Percentiles rank a stretch among this genome's conserved stretches.
These are phyloP conservation scores for Phytophthora melonis DNA, from an alignment of 352 stramenopile genomes.

Conservation along the genomic window DNA sequence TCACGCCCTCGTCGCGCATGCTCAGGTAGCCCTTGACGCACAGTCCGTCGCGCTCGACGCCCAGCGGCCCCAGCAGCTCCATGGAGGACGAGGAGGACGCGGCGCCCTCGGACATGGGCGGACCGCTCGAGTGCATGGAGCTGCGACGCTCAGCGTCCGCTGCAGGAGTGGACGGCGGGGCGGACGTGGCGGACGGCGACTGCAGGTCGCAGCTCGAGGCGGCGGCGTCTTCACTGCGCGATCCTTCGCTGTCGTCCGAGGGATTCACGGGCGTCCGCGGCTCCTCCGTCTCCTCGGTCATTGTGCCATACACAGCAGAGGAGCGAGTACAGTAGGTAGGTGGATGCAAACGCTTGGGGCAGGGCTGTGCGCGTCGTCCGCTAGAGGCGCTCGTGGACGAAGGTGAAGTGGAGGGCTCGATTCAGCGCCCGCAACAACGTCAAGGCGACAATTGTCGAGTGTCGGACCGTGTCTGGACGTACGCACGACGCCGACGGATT, in stretches of 20 bases:
- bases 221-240: slow-evolving; percentile 22
- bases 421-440: slow-evolving; percentile 17
- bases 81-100: slow-evolving; percentile 11
- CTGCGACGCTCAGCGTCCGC: slow-evolving; percentile 25
- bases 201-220: slow-evolving; percentile 17
- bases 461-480: slow-evolving; percentile 11
- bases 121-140: slow-evolving; percentile 22
- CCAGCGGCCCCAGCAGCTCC: slow-evolving; percentile 40
- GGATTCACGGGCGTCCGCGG: slow-evolving; percentile 21
- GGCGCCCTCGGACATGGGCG: slow-evolving; percentile 38
- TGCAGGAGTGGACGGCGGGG: slow-evolving; percentile 24
- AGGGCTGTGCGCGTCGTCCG: slow-evolving; percentile 12
- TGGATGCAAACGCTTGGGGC: slow-evolving; percentile 11
- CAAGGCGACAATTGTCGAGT: slow-evolving; percentile 11
- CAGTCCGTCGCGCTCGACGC: slow-evolving; percentile 70
- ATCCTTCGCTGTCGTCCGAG: slow-evolving; percentile 34
- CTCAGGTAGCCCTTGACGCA: slow-evolving; percentile 79
- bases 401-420: slow-evolving; percentile 24
- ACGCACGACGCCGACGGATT: neutral
- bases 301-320: slow-evolving; percentile 34
- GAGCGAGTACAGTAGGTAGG: too few relatives aligned
- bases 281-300: slow-evolving; percentile 32
- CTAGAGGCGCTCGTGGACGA: slow-evolving; percentile 14
- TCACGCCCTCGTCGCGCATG: slow-evolving; percentile 87
- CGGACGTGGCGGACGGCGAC: slow-evolving; percentile 26